Percentiles rank a stretch among this genome's conserved stretches.
phyloP scores from a whole-genome alignment of 352 stramenopile genomes.

The Phytopythium vexans region DNA sequence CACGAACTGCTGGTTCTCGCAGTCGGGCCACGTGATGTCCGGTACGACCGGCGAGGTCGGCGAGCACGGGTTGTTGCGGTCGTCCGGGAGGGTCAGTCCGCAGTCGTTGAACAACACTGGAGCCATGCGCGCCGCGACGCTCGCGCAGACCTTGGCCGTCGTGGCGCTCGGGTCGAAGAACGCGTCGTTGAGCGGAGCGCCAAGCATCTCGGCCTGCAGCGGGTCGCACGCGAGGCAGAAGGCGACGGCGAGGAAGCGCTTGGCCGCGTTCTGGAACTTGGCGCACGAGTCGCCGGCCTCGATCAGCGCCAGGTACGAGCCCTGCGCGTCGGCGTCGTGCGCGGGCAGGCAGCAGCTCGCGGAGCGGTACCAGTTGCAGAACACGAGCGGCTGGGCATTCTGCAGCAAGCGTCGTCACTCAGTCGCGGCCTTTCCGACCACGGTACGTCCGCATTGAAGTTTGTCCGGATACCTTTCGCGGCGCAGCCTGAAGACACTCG shows the following conservation, averaged over 20 bases:
- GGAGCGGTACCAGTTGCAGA: constrained; percentile 73
- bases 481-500: constrained; percentile 20
- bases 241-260: constrained; percentile 41
- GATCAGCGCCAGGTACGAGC: constrained; percentile 59
- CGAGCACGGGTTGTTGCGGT: constrained; percentile 53
- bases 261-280: constrained; percentile 71
- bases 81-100: constrained; percentile 52
- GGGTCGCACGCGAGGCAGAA: constrained; percentile 51
- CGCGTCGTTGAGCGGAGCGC: constrained; percentile 34
- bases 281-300: constrained; percentile 55
- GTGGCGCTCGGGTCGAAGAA: constrained; percentile 54
- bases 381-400: constrained; percentile 58
- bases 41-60: constrained; percentile 61
- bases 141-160: constrained; percentile 67
- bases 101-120: constrained; percentile 59
- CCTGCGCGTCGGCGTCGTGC: constrained; percentile 60
- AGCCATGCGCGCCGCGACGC: constrained; percentile 40
- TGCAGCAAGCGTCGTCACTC: constrained; percentile 12
- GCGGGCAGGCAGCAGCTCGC: constrained; percentile 65
- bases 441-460: too few species aligned
- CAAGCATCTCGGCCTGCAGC: constrained; percentile 32
- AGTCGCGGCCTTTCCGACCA: constrained; percentile 6
- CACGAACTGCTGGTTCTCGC: constrained; percentile 48
- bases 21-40: constrained; percentile 52
- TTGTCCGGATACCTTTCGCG: constrained; percentile 12